Percentiles rank a stretch among this genome's conserved stretches.
phyloP scores from a whole-genome alignment of 495 filamentous ascomycete genomes.

The Penicillium nucicola region DNA sequence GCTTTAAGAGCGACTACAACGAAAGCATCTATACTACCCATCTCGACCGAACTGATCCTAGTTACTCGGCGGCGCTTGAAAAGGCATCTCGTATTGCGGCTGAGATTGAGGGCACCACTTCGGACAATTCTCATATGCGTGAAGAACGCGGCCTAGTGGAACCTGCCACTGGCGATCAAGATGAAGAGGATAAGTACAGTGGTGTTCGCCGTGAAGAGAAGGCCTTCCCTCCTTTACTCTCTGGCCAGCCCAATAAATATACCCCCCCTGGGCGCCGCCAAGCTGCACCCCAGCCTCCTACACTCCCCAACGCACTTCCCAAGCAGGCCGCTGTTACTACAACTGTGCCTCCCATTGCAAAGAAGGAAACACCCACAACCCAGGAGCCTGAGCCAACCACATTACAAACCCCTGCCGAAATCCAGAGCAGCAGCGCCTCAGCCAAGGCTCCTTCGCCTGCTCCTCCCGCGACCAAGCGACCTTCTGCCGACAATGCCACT shows the following conservation, averaged over 20 bases:
- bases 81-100: conserved; percentile 79
- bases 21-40: conserved; percentile 92
- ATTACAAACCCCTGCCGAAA: conserved; percentile 24
- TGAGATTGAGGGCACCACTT: conserved; percentile 75
- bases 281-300: conserved; percentile 62
- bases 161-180: conserved; percentile 67
- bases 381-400: conserved; percentile 24
- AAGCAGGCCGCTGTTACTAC: conserved; percentile 21
- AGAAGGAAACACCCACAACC: conserved; percentile 35
- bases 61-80: conserved; percentile 72
- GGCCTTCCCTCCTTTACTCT: conserved; percentile 65
- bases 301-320: conserved; percentile 73
- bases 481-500: conserved; percentile 57
- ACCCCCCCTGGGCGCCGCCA: conserved; percentile 84
- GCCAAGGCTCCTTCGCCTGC: conserved; percentile 21
- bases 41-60: conserved; percentile 77
- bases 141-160: conserved; percentile 80
- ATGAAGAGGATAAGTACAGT: conserved; percentile 94
- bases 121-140: conserved; percentile 73
- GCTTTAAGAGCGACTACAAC: conserved; percentile 81
- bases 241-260: conserved; percentile 71
- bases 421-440: conserved; percentile 35
- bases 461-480: conserved; percentile 21
- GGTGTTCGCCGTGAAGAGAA: conserved; percentile 74
- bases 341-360: conserved; percentile 2